Evolutionary conservation across 2,329 filamentous ascomycete genomes (phyloP), one percentile per base, ranked within the genome.

Genomic region (Claviceps purpurea): DNA sequence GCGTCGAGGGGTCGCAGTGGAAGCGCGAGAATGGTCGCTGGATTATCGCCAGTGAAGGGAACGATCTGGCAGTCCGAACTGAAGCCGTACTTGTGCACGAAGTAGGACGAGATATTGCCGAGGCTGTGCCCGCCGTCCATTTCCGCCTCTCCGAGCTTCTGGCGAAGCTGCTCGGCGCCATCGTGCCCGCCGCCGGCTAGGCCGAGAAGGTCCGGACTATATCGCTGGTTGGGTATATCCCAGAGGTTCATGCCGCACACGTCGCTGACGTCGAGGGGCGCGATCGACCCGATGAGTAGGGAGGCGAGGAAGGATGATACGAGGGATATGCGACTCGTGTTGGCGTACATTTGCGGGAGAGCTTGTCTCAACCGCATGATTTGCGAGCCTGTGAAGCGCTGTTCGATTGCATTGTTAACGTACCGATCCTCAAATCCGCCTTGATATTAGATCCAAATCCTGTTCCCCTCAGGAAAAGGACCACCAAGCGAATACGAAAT

Each of bases 321-420:
- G 46, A 97, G 84, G 2, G 89, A 94, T 64, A 98, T 95, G 52
- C 89, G 82, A 11, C 82, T 76, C 0, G 93, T 95, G 34, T 81
- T 78, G 55, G 78, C 75, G 68, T 97, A 97, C 58, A 89, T 84
- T 4, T 86, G 78, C 1, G 91, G 88, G 57, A 90, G 79, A 57
- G 87, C 87, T 52, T 81, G 78, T 58, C 85, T 84, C 66, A 96
- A 89, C 13, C 90, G 81, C 68, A 96, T 79, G 61, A 98, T 97
- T 68, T 98, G 93, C 3, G 89, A 87, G n/a, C 93, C 93, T 26
- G 91, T 97, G 72, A 98, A 98, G 56, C 93, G 85, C 86, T 90
- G 59, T 24, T 22, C 7, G 14, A 8, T 26, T 38, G 13, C 8
- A 22, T 46, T 13, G 14, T 46, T 18, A 44, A 16, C 20, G 11